phyloP scores from a whole-genome alignment of 2,329 filamentous ascomycete species.

The Tympanopsis confertula region DNA sequence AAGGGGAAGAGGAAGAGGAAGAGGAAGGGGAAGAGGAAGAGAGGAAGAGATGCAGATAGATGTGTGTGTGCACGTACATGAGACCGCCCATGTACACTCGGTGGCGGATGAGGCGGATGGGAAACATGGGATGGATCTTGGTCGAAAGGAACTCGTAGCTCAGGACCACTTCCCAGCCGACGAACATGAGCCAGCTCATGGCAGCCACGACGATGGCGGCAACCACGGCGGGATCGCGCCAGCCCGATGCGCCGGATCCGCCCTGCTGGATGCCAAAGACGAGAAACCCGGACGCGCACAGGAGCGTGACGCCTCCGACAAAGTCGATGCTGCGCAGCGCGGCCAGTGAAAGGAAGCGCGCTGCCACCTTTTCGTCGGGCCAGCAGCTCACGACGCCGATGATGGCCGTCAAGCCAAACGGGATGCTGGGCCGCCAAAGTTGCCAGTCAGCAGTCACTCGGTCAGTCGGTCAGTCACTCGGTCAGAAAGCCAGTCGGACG shows the following conservation, averaged over 20 bases:
- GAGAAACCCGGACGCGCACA: conserved; percentile 38
- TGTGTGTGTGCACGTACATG: conserved; percentile 23
- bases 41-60: no score
- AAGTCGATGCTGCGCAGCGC: conserved; percentile 38
- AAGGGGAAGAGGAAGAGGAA: no score
- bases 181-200: conserved; percentile 33
- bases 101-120: conserved; percentile 30
- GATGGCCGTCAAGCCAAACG: conserved; percentile 33
- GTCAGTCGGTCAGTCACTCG: no score
- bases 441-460: no score
- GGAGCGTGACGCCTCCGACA: conserved; percentile 34
- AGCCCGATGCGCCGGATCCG: conserved; percentile 35
- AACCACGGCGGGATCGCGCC: conserved; percentile 39
- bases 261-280: conserved; percentile 46
- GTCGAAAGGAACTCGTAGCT: conserved; percentile 18
- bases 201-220: conserved; percentile 32
- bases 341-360: conserved; percentile 22
- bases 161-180: conserved; percentile 36
- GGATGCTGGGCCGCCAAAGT: conserved; percentile 33
- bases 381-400: conserved; percentile 32
- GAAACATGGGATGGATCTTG: conserved; percentile 40
- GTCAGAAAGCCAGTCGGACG: conserved; percentile 8
- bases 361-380: conserved; percentile 23
- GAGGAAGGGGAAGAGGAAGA: no score
- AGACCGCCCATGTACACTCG: conserved; percentile 38